Evolutionary conservation across 495 filamentous ascomycete genomes (phyloP).

Genomic region (Rhypophila decipiens): DNA sequence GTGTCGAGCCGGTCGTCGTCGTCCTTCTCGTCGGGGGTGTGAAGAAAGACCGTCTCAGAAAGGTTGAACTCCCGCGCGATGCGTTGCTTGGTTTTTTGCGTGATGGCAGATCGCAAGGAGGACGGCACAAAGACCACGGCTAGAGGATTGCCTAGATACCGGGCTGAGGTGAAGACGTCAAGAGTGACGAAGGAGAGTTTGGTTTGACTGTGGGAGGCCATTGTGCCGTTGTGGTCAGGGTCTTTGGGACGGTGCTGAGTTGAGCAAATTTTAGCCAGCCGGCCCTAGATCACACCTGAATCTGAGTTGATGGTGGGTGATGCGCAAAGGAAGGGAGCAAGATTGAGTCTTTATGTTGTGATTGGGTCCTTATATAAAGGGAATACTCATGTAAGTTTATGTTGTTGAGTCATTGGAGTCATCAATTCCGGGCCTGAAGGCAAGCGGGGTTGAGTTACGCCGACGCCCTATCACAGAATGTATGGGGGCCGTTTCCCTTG

Average conservation of each 20-base stretch:
- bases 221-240: background rate
- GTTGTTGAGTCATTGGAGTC: too few species aligned
- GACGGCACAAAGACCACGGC: conserved; percentile 53
- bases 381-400: too few species aligned
- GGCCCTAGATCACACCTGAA: too few species aligned
- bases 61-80: conserved; percentile 79
- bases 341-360: too few species aligned
- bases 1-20: background rate
- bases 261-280: background rate
- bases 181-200: conserved; percentile 50
- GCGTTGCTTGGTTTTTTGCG: conserved; percentile 51
- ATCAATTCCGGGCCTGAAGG: too few species aligned
- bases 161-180: conserved; percentile 59
- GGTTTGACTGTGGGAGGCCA: background rate
- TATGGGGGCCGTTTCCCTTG: too few species aligned
- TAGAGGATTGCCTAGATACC: conserved; percentile 60
- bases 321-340: too few species aligned
- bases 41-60: conserved; percentile 76
- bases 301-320: too few species aligned
- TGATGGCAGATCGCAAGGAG: conserved; percentile 19
- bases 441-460: too few species aligned
- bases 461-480: too few species aligned
- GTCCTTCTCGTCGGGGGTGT: conserved; percentile 30
- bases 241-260: background rate
- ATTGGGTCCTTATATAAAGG: too few species aligned